A percentile compares a stretch with the other conserved stretches of the same genome.
These are phyloP conservation scores for Daldinia decipiens DNA, from an alignment of 495 filamentous ascomycete species.

Conservation along the genomic window DNA sequence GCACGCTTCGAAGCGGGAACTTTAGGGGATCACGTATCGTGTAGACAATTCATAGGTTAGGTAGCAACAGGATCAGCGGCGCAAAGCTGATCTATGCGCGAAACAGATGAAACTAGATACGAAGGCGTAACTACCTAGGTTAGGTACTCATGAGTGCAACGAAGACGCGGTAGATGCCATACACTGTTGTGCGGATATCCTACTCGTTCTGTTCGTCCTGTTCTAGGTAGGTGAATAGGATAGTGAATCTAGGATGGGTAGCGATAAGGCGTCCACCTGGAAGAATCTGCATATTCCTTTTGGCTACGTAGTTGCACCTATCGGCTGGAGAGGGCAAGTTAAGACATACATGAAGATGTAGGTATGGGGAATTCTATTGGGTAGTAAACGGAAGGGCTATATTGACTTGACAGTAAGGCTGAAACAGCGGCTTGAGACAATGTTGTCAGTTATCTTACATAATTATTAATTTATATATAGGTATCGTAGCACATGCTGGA, in stretches of 20 bases:
- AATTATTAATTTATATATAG: constrained; percentile 13
- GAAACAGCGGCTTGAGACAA: constrained; percentile 28
- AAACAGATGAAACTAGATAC: constrained; percentile 5
- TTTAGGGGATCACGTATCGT: constrained; percentile 13
- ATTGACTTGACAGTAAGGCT: constrained; percentile 33
- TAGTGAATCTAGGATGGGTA: no score
- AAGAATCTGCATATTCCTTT: background rate
- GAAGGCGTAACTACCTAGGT: constrained; percentile 3
- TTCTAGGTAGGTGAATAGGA: background rate
- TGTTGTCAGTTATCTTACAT: constrained; percentile 28
- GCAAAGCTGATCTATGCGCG: constrained; percentile 3
- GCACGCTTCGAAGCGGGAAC: constrained; percentile 19
- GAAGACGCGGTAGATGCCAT: constrained; percentile 7
- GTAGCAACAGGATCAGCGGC: constrained; percentile 4
- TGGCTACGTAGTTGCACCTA: background rate
- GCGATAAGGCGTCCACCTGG: background rate
- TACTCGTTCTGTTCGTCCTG: background rate
- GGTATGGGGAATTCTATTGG: constrained; percentile 8
- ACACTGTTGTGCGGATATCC: background rate
- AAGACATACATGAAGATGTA: constrained; percentile 2
- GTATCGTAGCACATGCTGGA: constrained; percentile 24
- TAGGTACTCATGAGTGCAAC: background rate
- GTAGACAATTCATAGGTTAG: constrained; percentile 20
- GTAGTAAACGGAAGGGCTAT: background rate
- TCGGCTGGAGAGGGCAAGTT: constrained; percentile 3